A percentile compares a stretch with the other conserved stretches of the same genome.
Conservation (phyloP, 768 basidiomycete species). For the Chlorophyllum brunneum region DNA sequence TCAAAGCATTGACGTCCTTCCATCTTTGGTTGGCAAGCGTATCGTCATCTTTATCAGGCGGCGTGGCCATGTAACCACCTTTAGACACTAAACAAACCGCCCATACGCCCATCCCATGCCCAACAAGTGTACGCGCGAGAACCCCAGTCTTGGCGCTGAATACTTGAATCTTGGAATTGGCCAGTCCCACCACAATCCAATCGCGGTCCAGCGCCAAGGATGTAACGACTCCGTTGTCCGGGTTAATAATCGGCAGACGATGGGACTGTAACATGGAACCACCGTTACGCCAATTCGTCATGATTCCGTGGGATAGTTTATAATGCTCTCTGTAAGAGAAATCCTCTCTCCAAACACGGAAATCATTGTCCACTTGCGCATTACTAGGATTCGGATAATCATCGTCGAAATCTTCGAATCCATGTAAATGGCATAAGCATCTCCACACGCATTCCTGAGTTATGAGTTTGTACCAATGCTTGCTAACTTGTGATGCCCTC, state of each 20-base stretch:
- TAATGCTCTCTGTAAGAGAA: slow-evolving; percentile 72
- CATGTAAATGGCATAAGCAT: slow-evolving; percentile 59
- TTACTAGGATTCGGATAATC: slow-evolving; percentile 6
- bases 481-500: slow-evolving; percentile 65
- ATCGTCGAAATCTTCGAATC: slow-evolving; percentile 35
- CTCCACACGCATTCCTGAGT: slow-evolving; percentile 82
- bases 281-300: slow-evolving; percentile 77
- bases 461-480: slow-evolving; percentile 65
- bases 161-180: slow-evolving; percentile 79
- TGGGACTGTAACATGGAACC: slow-evolving; percentile 69
- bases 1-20: not conserved
- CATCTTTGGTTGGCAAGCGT: not conserved
- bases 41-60: slow-evolving; percentile 6
- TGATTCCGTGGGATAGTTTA: slow-evolving; percentile 65
- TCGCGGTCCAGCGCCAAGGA: slow-evolving; percentile 79
- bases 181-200: slow-evolving; percentile 87
- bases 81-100: slow-evolving; percentile 74
- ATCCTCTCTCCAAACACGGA: not conserved
- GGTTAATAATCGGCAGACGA: slow-evolving; percentile 38
- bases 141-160: slow-evolving; percentile 80
- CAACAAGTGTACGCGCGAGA: slow-evolving; percentile 70
- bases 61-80: slow-evolving; percentile 37
- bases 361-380: slow-evolving; percentile 8
- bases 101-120: slow-evolving; percentile 93
- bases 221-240: slow-evolving; percentile 71